These are phyloP conservation scores for Talaromyces piceae DNA, from an alignment of 2,329 filamentous ascomycete species.

Conservation along the genomic window DNA sequence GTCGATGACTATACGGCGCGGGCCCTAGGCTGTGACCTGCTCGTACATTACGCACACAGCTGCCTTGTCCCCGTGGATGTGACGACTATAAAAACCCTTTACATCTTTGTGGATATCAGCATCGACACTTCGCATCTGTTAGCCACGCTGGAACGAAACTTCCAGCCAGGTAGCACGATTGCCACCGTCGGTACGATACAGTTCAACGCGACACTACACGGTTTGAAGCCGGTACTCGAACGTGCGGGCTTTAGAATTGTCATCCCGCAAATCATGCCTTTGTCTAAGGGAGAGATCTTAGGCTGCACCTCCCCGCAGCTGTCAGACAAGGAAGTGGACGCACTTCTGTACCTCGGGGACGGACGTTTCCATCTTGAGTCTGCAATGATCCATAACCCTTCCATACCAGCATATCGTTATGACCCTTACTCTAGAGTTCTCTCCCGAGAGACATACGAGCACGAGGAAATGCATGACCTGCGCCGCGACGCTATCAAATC, in stretches of 20 bases:
- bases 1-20: constrained; percentile 97
- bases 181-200: constrained; percentile 96
- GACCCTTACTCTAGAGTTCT: constrained; percentile 91
- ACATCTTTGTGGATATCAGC: constrained; percentile 96
- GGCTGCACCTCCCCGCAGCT: constrained; percentile 89
- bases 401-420: constrained; percentile 85
- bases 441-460: constrained; percentile 84
- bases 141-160: constrained; percentile 81
- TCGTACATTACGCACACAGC: constrained; percentile 95
- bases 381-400: constrained; percentile 97
- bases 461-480: constrained; percentile 80
- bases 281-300: constrained; percentile 92
- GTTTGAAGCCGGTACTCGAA: constrained; percentile 68
- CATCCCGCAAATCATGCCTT: constrained; percentile 83
- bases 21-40: constrained; percentile 84
- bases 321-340: constrained; percentile 54
- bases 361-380: constrained; percentile 94
- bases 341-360: constrained; percentile 84
- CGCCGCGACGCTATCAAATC: constrained; percentile 68
- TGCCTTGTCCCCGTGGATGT: constrained; percentile 95
- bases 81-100: constrained; percentile 92
- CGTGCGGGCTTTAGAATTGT: constrained; percentile 76
- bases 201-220: constrained; percentile 95
- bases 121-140: constrained; percentile 87
- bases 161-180: constrained; percentile 74